Evolutionary conservation across 768 basidiomycete genomes (phyloP), one percentile per base, ranked within the genome.

Genomic region (Tulasnella sp.): DNA sequence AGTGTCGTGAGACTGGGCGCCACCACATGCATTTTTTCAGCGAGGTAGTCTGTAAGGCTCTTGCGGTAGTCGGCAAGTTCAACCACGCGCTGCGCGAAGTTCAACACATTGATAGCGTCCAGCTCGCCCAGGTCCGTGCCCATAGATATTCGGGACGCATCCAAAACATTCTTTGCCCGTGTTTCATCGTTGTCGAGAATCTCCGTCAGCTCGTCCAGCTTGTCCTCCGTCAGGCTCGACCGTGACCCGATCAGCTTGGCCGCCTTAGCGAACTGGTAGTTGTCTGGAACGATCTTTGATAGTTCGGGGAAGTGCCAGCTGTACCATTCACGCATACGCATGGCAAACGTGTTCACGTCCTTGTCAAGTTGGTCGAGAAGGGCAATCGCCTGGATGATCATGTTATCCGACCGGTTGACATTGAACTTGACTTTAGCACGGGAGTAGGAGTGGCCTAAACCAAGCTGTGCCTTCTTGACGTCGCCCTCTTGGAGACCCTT

Each of bases 341-440:
- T 98, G 17, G 92, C 86, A 69, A 98, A 97, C 29, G 93, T 81
- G 74, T 98, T 98, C 70, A 97, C 91, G 69, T 98, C 94, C 76
- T 97, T 98, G 79, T 98, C 94, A 66, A 97, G 84, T 66, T 97
- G 93, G 73, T 98, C 94, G 65, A 96, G 86, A 58, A 97, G 83
- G 4, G 93, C 88, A 68, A 98, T 97, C 59, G 94, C 94, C 72
- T 97, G 94, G 64, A 98, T 98, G 72, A 98, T 97, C 94, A 98
- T 98, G 77, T 98, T 96, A 73, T 96, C 92, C 57, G 88, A 80
- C 51, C 89, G 78, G 75, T 93, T 93, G 54, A 92, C 89, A 71
- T 92, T 93, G 79, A 91, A 97, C 73, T 98, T 98, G 61, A 97
- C 84, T 69, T 97, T 98, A 37, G 93, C 86, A 62, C 94, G 84